Evolutionary conservation across 2,329 filamentous ascomycete species (phyloP).

Genomic region (Calonectria naviculata): DNA sequence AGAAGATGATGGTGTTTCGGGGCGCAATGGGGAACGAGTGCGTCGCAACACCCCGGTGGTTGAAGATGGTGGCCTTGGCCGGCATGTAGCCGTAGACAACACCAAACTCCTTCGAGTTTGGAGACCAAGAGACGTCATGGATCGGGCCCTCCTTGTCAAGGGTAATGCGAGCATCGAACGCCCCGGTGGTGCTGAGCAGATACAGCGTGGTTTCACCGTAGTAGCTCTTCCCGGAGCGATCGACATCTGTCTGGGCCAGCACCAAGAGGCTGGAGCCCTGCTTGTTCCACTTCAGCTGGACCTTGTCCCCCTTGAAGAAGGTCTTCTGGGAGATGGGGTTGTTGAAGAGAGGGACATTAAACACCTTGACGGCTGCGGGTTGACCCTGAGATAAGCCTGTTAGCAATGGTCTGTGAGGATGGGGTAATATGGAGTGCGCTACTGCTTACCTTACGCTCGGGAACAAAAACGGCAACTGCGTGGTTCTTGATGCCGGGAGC

Average conservation of each 20-base stretch:
- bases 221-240: constrained; percentile 99
- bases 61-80: constrained; percentile 99
- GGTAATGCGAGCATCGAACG: constrained; percentile 90
- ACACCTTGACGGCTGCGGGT: constrained; percentile 94
- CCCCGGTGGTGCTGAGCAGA: constrained; percentile 89
- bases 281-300: constrained; percentile 98
- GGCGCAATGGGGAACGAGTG: constrained; percentile 89
- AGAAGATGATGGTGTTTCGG: constrained; percentile 95
- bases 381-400: constrained; percentile 71
- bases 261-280: constrained; percentile 92
- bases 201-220: constrained; percentile 99
- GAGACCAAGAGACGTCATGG: constrained; percentile 98
- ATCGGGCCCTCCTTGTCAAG: constrained; percentile 98
- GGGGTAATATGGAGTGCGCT: background rate
- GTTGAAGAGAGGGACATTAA: constrained; percentile 88
- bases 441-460: constrained; percentile 85
- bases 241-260: constrained; percentile 96
- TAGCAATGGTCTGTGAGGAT: constrained; percentile 17
- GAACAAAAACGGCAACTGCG: constrained; percentile 93
- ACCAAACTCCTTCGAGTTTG: constrained; percentile 97
- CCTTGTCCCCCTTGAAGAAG: constrained; percentile 99
- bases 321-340: constrained; percentile 93
- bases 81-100: constrained; percentile 99
- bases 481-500: constrained; percentile 86
- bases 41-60: constrained; percentile 82